phyloP scores from a whole-genome alignment of 345 rosid species.

The Boechera stricta region DNA sequence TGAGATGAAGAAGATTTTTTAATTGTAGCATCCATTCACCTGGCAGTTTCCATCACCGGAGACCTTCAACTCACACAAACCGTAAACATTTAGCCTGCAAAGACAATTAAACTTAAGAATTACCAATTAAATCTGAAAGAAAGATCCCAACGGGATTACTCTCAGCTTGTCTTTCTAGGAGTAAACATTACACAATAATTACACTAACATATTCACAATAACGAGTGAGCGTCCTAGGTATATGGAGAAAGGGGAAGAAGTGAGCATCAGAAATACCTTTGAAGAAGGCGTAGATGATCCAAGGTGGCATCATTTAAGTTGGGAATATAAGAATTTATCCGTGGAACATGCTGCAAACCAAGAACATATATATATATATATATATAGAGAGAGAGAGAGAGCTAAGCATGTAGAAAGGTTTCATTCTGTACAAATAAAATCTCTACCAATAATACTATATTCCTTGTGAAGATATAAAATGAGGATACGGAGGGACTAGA shows the following conservation, averaged over 20 bases:
- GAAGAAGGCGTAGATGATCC: conserved; percentile 90
- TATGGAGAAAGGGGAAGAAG: conserved; percentile 3
- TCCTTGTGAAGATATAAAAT: background rate
- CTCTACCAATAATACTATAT: background rate
- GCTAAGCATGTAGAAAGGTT: background rate
- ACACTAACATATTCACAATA: conserved; percentile 31
- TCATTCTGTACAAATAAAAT: conserved; percentile 8
- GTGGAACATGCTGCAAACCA: conserved; percentile 72
- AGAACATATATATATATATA: conserved; percentile 16
- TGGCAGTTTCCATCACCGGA: conserved; percentile 98
- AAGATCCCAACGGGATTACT: conserved; percentile 10
- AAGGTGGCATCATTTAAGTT: conserved; percentile 73
- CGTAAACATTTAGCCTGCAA: conserved; percentile 76
- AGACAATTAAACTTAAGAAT: conserved; percentile 28
- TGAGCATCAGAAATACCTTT: conserved; percentile 60
- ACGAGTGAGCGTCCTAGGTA: conserved; percentile 17
- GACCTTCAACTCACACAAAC: conserved; percentile 84
- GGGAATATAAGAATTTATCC: conserved; percentile 83
- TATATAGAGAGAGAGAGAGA: background rate
- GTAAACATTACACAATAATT: conserved; percentile 6
- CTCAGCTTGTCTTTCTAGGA: conserved; percentile 2
- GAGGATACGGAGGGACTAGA: background rate
- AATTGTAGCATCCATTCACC: conserved; percentile 52
- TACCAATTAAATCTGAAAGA: conserved; percentile 6
- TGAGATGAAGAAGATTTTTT: conserved; percentile 19